Conservation (phyloP, 108 stramenopile genomes). For the Cyclotella kingstonii region DNA sequence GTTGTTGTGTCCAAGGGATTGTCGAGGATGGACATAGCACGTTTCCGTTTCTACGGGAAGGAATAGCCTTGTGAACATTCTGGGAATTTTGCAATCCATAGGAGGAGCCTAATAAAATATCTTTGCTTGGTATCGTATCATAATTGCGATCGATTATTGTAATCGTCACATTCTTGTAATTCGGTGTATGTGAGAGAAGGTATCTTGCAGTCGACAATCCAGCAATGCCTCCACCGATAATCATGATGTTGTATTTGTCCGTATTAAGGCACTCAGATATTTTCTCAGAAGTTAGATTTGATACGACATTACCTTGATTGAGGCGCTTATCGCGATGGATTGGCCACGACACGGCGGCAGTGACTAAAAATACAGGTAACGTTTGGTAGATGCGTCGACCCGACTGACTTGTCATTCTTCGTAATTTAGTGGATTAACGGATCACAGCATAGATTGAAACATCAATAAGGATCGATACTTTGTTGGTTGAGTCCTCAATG, state of each 20-base stretch:
- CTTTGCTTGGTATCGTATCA: background rate
- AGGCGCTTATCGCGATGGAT: too few species aligned
- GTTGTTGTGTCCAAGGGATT: constrained; percentile 25
- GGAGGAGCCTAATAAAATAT: background rate
- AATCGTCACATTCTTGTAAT: constrained; percentile 5
- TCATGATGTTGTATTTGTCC: constrained; percentile 22
- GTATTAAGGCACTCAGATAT: too few species aligned
- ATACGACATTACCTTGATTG: too few species aligned
- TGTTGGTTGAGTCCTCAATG: too few species aligned
- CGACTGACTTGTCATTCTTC: too few species aligned
- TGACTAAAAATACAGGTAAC: too few species aligned
- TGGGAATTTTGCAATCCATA: background rate
- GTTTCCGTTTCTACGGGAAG: constrained; percentile 38
- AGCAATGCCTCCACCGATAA: constrained; percentile 40
- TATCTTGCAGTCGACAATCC: constrained; percentile 36
- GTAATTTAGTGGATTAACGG: too few species aligned
- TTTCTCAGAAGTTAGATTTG: too few species aligned
- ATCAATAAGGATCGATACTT: too few species aligned
- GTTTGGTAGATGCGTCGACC: too few species aligned
- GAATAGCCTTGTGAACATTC: constrained; percentile 12
- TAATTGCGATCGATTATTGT: constrained; percentile 29
- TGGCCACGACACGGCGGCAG: too few species aligned
- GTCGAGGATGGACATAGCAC: constrained; percentile 33
- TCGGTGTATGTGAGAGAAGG: constrained; percentile 12
- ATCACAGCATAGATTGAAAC: too few species aligned